Evolutionary conservation across 495 filamentous ascomycete species (phyloP).

Genomic region (Neurospora sp.): DNA sequence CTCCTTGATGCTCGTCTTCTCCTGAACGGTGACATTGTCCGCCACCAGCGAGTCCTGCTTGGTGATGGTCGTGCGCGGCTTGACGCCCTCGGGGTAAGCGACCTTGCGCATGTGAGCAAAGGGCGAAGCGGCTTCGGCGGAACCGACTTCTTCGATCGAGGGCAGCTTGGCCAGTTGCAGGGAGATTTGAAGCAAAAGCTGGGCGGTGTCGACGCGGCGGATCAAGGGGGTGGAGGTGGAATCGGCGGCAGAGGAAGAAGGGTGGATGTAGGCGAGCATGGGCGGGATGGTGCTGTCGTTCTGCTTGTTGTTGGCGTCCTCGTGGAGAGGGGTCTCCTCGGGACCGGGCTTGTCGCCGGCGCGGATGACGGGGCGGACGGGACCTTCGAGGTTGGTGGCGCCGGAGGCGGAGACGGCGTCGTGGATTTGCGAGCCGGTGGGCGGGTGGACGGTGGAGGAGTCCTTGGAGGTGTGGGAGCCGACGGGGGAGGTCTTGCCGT

Average conservation of each 20-base stretch:
- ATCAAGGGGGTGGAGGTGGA: conserved; percentile 43
- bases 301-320: not conserved
- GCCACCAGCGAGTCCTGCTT: conserved; percentile 67
- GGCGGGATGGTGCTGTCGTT: conserved; percentile 55
- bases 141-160: conserved; percentile 54
- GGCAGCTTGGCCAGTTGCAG: conserved; percentile 72
- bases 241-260: conserved; percentile 19
- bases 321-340: not conserved
- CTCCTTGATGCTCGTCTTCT: conserved; percentile 79
- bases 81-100: conserved; percentile 65
- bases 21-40: conserved; percentile 75
- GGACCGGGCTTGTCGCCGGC: conserved; percentile 17
- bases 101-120: conserved; percentile 70
- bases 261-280: conserved; percentile 70
- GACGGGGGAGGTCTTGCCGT: conserved; percentile 8
- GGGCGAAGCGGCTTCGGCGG: conserved; percentile 44
- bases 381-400: conserved; percentile 2
- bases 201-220: conserved; percentile 76
- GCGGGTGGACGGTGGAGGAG: not conserved
- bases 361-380: conserved; percentile 11
- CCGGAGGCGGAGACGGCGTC: not conserved
- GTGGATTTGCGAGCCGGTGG: conserved; percentile 1
- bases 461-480: conserved; percentile 1
- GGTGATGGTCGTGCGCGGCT: conserved; percentile 64
- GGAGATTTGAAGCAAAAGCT: conserved; percentile 67